A percentile compares a stretch with the other conserved stretches of the same genome.
These are phyloP conservation scores for Protomyces arabidopsidicola DNA, from an alignment of 1,139 yeast genomes.

Conservation along the genomic window DNA sequence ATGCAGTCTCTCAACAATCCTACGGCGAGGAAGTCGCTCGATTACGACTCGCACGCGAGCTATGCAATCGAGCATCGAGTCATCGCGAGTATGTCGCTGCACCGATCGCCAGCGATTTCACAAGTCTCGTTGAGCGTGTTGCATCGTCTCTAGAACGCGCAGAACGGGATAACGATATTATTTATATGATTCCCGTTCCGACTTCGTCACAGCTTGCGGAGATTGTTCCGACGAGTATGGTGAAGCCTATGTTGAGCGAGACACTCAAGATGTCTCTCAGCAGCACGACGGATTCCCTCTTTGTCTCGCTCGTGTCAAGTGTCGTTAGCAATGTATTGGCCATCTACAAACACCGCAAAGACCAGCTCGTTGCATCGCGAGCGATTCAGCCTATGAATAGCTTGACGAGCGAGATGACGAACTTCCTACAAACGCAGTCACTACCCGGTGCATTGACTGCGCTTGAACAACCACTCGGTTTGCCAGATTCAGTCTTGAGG, in stretches of 20 bases:
- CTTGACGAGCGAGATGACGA: slow-evolving; percentile 46
- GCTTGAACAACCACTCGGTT: slow-evolving; percentile 56
- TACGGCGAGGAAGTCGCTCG: slow-evolving; percentile 71
- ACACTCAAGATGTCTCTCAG: slow-evolving; percentile 40
- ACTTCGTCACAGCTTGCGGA: slow-evolving; percentile 44
- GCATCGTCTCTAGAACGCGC: slow-evolving; percentile 50
- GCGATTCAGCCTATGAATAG: slow-evolving; percentile 52
- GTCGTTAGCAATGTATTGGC: slow-evolving; percentile 61
- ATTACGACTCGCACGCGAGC: slow-evolving; percentile 46
- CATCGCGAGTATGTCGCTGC: slow-evolving; percentile 44
- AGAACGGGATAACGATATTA: slow-evolving; percentile 74
- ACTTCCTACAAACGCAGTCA: slow-evolving; percentile 35
- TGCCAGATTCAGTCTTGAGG: slow-evolving; percentile 55
- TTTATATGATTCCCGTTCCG: slow-evolving; percentile 67
- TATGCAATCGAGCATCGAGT: slow-evolving; percentile 42
- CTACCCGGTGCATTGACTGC: slow-evolving; percentile 65
- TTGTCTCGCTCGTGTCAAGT: slow-evolving; percentile 61
- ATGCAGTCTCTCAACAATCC: slow-evolving; percentile 48
- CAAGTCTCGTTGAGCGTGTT: slow-evolving; percentile 48
- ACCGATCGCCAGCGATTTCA: slow-evolving; percentile 47
- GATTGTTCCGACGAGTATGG: slow-evolving; percentile 54
- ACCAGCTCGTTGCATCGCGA: slow-evolving; percentile 50
- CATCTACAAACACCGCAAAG: slow-evolving; percentile 65
- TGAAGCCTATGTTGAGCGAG: slow-evolving; percentile 48
- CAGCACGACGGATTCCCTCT: slow-evolving; percentile 38